phyloP scores from a whole-genome alignment of 148 eudicot species.

The Chenopodium formosanum region DNA sequence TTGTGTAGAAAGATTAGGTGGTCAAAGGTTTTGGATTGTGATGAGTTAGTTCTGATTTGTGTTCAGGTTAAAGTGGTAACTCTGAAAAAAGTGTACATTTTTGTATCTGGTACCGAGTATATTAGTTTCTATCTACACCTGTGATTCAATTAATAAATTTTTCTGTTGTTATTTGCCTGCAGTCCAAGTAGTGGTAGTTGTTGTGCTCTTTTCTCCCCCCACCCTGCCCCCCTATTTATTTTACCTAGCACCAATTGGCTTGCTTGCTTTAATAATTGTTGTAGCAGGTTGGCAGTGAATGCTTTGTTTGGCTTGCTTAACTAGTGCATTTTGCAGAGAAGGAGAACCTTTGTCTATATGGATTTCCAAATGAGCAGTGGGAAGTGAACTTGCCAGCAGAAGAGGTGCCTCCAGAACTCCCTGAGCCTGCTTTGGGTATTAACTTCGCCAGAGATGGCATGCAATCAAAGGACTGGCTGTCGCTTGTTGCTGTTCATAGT shows the following conservation, averaged over 20 bases:
- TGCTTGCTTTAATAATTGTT: not conserved
- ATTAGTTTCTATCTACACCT: not conserved
- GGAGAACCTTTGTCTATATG: slow-evolving; percentile 74
- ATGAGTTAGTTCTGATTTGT: not conserved
- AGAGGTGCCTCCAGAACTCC: slow-evolving; percentile 77
- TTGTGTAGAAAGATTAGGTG: not conserved
- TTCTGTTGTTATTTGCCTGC: not conserved
- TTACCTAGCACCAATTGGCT: not conserved
- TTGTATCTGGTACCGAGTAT: not conserved
- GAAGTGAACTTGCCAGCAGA: slow-evolving; percentile 78
- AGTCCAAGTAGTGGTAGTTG: not conserved
- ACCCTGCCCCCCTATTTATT: not conserved
- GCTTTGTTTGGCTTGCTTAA: not conserved
- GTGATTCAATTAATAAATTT: not conserved
- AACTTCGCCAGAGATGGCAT: slow-evolving; percentile 80
- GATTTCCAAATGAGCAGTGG: slow-evolving; percentile 71
- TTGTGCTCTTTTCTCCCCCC: not conserved
- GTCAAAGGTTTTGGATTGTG: not conserved
- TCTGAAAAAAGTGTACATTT: not conserved
- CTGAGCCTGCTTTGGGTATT: slow-evolving; percentile 80
- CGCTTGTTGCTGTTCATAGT: slow-evolving; percentile 73
- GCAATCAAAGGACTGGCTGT: slow-evolving; percentile 68
- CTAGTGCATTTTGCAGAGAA: slow-evolving; percentile 42
- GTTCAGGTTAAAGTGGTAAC: not conserved
- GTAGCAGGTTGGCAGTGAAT: not conserved